Base-by-base conservation (phyloP, 2,329 filamentous ascomycete genomes). In the Taxawa tesnikishii region DNA sequence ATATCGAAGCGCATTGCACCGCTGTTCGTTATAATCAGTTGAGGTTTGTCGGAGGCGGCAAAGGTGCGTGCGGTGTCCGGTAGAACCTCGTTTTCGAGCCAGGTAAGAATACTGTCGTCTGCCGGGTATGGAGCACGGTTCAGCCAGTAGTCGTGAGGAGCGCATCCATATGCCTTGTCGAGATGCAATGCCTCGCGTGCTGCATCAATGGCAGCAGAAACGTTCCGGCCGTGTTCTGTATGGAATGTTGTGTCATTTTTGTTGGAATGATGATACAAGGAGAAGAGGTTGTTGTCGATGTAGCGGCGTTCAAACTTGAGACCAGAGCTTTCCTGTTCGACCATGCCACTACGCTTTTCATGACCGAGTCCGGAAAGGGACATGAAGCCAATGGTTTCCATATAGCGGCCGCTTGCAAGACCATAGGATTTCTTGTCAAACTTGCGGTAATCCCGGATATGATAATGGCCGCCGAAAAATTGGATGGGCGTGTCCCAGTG, bases 311-410 rank as follows among this genome's bases (percentile, higher is more conserved):
- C 68, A 51, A 93, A 94, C 5, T 56, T 48, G 4, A 53, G 42
- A 0, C 58, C 36, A n/a, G n/a, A n/a, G 0, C 48, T 51, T 32
- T 41, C 43, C 6, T 33, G 41, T 37, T 41, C 39, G 15, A 38
- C 42, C 23, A 11, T 40, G 32, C 26, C 43, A 18, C 44, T 42
- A 39, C 51, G 50, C 13, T 45, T 56, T 5, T 51, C 52, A 15
- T 55, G 54, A 2, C 60, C 62, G 13, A 78, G 50, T 2, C 83
- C 83, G 35, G 79, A 69, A 28, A 94, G 75, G 0, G 85, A 93
- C 71, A 90, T 75, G 70, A 90, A 96, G 2, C 88, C 88, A 30
- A 96, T 78, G 0, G 88, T 94, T 61, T 96, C 88, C 65, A 94
- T 80, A 55, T 94, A 96, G 1, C 88, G 73, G 4, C 88, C 88